Evolutionary conservation across 768 basidiomycete species (phyloP).

Genomic region (Psilocybe cyanescens): DNA sequence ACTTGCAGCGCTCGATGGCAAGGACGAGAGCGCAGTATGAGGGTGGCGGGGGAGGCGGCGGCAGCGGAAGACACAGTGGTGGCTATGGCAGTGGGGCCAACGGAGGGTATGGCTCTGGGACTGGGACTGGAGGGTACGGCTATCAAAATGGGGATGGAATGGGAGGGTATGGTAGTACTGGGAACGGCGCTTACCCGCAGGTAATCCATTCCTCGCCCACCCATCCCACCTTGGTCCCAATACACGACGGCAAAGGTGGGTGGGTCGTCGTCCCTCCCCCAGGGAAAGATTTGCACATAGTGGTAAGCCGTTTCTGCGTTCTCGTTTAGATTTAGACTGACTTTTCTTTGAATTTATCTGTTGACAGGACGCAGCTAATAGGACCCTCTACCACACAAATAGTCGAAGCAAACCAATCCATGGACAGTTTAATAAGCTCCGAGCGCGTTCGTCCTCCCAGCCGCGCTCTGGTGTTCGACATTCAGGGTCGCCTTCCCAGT

Average conservation of each 20-base stretch:
- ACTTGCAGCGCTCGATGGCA: constrained; percentile 5
- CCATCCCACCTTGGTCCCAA: constrained; percentile 11
- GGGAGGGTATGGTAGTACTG: neutral
- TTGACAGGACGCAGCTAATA: neutral
- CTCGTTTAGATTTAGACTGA: neutral
- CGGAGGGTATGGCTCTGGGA: neutral
- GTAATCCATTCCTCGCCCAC: neutral
- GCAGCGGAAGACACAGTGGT: neutral
- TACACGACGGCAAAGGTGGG: constrained; percentile 13
- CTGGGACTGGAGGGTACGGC: too few relatives aligned
- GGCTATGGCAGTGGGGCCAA: neutral
- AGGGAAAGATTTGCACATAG: constrained; percentile 1
- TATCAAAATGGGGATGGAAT: too few relatives aligned
- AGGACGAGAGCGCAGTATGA: neutral
- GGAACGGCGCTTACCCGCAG: neutral
- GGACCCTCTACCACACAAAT: too few relatives aligned
- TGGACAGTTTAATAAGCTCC: neutral
- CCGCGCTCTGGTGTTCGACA: neutral
- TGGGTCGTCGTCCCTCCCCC: constrained; percentile 7
- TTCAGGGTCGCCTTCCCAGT: neutral
- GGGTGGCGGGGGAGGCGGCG: neutral
- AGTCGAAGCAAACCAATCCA: neutral
- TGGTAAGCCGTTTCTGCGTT: constrained; percentile 9
- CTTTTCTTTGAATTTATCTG: neutral
- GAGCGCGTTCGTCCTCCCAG: neutral